Base-by-base conservation (phyloP, 306 rosid species). In the Parietaria judaica region DNA sequence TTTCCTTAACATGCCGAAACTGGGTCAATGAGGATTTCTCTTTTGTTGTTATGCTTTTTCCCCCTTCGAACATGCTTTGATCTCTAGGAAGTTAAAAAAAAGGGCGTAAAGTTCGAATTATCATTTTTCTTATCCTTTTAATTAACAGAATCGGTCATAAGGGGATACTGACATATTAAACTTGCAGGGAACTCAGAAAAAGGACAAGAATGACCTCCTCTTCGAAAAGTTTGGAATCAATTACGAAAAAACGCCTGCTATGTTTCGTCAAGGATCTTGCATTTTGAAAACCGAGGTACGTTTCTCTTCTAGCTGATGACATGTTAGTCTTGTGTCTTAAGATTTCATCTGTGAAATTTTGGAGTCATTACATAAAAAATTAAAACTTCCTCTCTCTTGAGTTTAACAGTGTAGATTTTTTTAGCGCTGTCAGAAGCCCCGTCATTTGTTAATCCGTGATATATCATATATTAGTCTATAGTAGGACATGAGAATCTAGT, bases 191-290 rank as follows among this genome's bases (percentile, higher is more conserved):
- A 82, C 81, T 43, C 67, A 66, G 53, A 87, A 87, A 74, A 67
- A 63, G 11, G 78, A 83, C 50, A 78, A 77, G 60, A 81, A 87
- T 66, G 80, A 77, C 66, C 69, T 84, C 66, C 83, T 87, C 46
- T 87, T 79, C 58, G 79, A 80, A 43, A 74, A 83, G 74, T 85
- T 83, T 68, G 73, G 65, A 45, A 72, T 87, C 66, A 85, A 84
- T 68, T 90, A 85, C 59, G 81, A 77, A 54, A 81, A 84, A 34
- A 48, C 85, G 51, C 63, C 75, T 51, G 80, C 66, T 14, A 83
- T 85, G 51, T 74, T 69, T 37, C 87, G 87, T n/a, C 96, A 85
- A 73, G 91, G 95, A 58, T 81, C 97, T 3, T 87, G 85, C 80
- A 66, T 86, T 68, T 62, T 83, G 46, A 90, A 81, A 70, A 64